These are phyloP conservation scores for Kodamaea ohmeri DNA, from an alignment of 1,139 yeast genomes.

Conservation along the genomic window DNA sequence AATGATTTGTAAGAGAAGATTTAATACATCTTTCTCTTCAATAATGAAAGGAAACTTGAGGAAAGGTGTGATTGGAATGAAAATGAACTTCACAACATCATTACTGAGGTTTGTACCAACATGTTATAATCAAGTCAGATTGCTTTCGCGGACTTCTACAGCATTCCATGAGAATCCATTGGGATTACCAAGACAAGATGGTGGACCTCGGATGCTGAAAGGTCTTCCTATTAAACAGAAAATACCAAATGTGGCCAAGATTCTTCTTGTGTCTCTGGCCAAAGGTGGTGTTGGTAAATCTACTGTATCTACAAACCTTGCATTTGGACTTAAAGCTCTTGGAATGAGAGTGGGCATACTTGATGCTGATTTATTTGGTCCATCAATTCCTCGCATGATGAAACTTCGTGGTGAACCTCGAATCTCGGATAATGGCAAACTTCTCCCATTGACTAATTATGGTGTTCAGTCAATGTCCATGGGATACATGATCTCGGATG, in stretches of 20 bases:
- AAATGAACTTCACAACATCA: too few relatives aligned
- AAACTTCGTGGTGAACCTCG: conserved; percentile 67
- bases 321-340: conserved; percentile 53
- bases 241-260: conserved; percentile 59
- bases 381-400: conserved; percentile 71
- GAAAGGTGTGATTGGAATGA: too few relatives aligned
- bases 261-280: conserved; percentile 72
- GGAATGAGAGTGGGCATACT: conserved; percentile 67
- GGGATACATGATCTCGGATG: conserved; percentile 77
- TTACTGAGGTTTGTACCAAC: too few relatives aligned
- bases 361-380: conserved; percentile 85
- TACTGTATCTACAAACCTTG: conserved; percentile 62
- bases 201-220: conserved; percentile 38
- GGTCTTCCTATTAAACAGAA: conserved; percentile 55
- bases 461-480: conserved; percentile 86
- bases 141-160: background rate
- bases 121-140: background rate
- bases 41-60: too few relatives aligned
- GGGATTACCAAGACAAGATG: conserved; percentile 50
- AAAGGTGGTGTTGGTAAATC: conserved; percentile 78
- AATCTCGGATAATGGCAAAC: conserved; percentile 49
- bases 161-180: conserved; percentile 49
- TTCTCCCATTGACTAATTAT: conserved; percentile 70
- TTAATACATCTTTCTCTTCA: too few relatives aligned
- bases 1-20: too few relatives aligned